Percentiles rank a stretch among this genome's conserved stretches.
Evolutionary conservation across 2,329 filamentous ascomycete species (phyloP).

Genomic region (Hymenotorrendiella dingleyae): DNA sequence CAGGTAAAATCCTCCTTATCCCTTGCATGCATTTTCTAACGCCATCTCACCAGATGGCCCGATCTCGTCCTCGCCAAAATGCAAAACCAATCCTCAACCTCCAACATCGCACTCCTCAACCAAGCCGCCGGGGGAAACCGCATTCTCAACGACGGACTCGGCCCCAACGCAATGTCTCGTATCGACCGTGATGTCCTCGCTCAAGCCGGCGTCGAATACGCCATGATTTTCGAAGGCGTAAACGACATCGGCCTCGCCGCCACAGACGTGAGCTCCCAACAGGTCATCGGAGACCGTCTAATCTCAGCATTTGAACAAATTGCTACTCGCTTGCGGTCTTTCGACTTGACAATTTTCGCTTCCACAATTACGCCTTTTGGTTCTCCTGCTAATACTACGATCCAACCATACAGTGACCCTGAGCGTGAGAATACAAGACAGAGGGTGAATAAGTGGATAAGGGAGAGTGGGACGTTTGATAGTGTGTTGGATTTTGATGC

Average conservation of each 20-base stretch:
- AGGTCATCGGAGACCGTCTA: constrained; percentile 42
- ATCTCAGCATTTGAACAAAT: constrained; percentile 56
- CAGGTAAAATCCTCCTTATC: constrained; percentile 31
- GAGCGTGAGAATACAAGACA: constrained; percentile 50
- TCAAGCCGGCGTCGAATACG: constrained; percentile 51
- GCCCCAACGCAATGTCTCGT: constrained; percentile 53
- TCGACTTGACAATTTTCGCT: constrained; percentile 51
- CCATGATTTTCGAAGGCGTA: constrained; percentile 62
- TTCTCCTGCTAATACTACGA: constrained; percentile 30
- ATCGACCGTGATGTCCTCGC: constrained; percentile 59
- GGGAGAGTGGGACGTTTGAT: constrained; percentile 50
- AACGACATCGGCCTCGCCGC: constrained; percentile 58
- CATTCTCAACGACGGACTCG: constrained; percentile 54
- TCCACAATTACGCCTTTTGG: constrained; percentile 63
- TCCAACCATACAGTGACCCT: constrained; percentile 48
- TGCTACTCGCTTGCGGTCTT: constrained; percentile 45
- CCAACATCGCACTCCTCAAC: constrained; percentile 52
- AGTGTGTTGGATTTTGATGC: constrained; percentile 57
- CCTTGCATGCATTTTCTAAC: not conserved
- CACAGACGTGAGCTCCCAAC: constrained; percentile 41
- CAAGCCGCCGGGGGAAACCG: constrained; percentile 66
- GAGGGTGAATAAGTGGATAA: constrained; percentile 56
- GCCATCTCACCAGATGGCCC: constrained; percentile 42
- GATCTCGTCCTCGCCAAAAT: constrained; percentile 48
- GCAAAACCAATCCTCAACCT: constrained; percentile 39